These are phyloP conservation scores for Xylaria sp. DNA, from an alignment of 2,329 filamentous ascomycete genomes.

Conservation along the genomic window DNA sequence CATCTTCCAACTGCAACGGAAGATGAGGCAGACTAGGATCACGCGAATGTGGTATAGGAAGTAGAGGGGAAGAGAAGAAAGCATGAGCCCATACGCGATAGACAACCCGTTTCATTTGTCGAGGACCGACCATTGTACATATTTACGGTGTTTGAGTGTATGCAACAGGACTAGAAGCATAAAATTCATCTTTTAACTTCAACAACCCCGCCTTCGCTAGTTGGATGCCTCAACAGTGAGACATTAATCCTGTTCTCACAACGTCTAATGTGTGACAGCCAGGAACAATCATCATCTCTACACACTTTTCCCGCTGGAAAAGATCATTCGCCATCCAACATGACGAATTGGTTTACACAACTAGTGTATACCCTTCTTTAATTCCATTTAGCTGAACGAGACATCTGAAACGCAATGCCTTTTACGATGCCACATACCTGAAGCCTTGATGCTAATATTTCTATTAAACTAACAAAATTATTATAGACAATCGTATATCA, in stretches of 20 bases:
- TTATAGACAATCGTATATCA: not conserved
- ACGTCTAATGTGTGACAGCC: not conserved
- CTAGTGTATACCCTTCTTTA: too few species aligned
- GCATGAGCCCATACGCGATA: constrained; percentile 17
- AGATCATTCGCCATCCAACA: not conserved
- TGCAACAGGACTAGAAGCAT: constrained; percentile 36
- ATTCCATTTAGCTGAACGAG: not conserved
- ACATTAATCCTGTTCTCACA: not conserved
- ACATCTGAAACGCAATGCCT: not conserved
- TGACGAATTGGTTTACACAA: not conserved
- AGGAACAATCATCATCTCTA: not conserved
- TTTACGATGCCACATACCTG: not conserved
- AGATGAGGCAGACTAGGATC: constrained; percentile 72
- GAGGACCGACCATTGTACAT: constrained; percentile 39
- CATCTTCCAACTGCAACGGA: constrained; percentile 80
- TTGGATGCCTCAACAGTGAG: not conserved
- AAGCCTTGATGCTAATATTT: not conserved
- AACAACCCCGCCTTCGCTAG: not conserved
- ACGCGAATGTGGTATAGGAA: constrained; percentile 68
- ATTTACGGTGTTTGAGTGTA: constrained; percentile 37
- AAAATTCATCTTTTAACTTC: constrained; percentile 26
- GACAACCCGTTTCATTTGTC: constrained; percentile 42
- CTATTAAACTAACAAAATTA: not conserved
- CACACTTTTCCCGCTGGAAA: not conserved
- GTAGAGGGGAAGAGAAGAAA: constrained; percentile 48